Evolutionary conservation across 2,329 filamentous ascomycete genomes (phyloP).

Genomic region (Scedosporium boydii): DNA sequence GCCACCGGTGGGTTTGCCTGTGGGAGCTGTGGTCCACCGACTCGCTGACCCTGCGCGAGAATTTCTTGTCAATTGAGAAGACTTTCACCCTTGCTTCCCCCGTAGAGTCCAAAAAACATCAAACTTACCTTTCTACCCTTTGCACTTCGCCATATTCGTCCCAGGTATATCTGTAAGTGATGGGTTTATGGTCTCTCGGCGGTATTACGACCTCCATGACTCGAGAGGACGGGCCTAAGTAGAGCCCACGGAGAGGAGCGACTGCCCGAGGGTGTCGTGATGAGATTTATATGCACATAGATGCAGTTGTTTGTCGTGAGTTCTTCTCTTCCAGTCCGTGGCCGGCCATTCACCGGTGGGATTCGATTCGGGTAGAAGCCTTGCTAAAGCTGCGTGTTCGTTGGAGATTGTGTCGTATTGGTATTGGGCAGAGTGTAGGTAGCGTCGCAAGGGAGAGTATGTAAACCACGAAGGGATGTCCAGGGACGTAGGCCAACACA

Average conservation of each 20-base stretch:
- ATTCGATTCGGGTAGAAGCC: neutral
- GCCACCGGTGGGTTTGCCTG: constrained; percentile 9
- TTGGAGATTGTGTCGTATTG: neutral
- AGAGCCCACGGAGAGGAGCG: neutral
- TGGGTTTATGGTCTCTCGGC: constrained; percentile 10
- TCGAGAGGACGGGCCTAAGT: neutral
- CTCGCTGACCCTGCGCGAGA: neutral
- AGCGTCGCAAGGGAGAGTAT: neutral
- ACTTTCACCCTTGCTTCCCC: neutral
- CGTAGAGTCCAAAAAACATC: too few species aligned
- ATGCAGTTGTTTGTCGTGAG: neutral
- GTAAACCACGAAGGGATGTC: neutral
- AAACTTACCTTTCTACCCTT: constrained; percentile 9
- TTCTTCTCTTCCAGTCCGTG: neutral
- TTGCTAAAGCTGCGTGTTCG: neutral
- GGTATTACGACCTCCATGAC: constrained; percentile 12
- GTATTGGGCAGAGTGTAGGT: neutral
- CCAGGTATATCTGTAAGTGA: constrained; percentile 12
- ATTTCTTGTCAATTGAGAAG: neutral
- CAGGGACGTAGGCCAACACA: neutral
- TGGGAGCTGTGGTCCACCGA: constrained; percentile 3
- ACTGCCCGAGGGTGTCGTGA: neutral
- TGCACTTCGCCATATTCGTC: constrained; percentile 12
- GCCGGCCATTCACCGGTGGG: neutral
- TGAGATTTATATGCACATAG: neutral